These are phyloP conservation scores for Ocimum tenuiflorum DNA, from an alignment of 257 asterid genomes.

Conservation along the genomic window DNA sequence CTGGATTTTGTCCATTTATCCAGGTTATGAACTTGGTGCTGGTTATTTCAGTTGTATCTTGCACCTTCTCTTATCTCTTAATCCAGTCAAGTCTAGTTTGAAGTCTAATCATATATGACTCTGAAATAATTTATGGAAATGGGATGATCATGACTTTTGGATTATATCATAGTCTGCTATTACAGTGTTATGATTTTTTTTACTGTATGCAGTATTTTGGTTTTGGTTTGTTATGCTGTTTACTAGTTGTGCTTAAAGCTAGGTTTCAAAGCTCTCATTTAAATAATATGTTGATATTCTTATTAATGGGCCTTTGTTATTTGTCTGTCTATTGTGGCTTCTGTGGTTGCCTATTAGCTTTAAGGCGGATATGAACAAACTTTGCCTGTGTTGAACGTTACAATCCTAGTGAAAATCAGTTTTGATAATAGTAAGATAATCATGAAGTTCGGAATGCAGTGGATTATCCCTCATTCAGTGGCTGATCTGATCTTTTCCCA, in stretches of 20 bases:
- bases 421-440: neutral
- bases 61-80: neutral
- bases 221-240: conserved; percentile 7
- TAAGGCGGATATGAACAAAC: neutral
- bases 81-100: neutral
- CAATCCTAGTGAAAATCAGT: neutral
- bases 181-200: neutral
- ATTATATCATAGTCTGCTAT: neutral
- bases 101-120: conserved; percentile 6
- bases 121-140: conserved; percentile 3
- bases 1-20: neutral
- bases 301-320: neutral
- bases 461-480: neutral
- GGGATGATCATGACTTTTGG: conserved; percentile 2
- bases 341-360: conserved; percentile 3
- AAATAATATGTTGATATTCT: neutral
- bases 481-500: neutral
- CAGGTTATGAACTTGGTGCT: neutral
- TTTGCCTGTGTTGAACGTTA: neutral
- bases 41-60: neutral
- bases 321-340: neutral
- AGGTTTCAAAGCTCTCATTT: neutral
- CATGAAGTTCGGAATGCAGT: neutral
- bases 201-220: neutral
- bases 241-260: conserved; percentile 1